Conservation (phyloP, 352 stramenopile genomes). For the Blastocystis sp. region DNA sequence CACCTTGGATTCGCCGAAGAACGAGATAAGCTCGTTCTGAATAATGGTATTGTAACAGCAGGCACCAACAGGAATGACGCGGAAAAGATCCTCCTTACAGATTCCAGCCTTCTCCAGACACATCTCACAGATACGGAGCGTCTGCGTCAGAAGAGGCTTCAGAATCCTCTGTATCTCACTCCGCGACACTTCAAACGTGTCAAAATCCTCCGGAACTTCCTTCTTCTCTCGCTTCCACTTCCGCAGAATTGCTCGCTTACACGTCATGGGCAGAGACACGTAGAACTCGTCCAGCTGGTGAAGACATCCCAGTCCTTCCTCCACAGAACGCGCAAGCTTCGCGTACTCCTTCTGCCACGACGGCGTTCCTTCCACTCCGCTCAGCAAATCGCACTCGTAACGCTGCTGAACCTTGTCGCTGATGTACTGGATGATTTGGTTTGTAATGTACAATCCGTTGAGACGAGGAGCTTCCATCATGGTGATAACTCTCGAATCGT, state of each 20-base stretch:
- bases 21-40: background rate
- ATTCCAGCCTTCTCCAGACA: background rate
- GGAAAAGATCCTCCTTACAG: background rate
- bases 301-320: background rate
- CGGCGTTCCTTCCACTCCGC: background rate
- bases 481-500: background rate
- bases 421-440: background rate
- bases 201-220: background rate
- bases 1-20: background rate
- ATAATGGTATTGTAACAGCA: background rate
- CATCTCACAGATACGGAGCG: background rate
- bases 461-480: background rate
- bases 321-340: background rate
- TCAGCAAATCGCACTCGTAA: constrained; percentile 8
- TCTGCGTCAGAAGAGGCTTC: background rate
- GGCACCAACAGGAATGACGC: background rate
- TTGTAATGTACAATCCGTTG: background rate
- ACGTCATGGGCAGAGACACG: background rate
- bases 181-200: background rate
- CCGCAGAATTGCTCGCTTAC: background rate
- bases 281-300: background rate
- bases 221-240: background rate
- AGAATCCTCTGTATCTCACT: background rate
- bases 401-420: background rate
- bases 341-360: background rate